Conservation (phyloP, 345 rosid genomes). For the Orychophragmus violaceus region DNA sequence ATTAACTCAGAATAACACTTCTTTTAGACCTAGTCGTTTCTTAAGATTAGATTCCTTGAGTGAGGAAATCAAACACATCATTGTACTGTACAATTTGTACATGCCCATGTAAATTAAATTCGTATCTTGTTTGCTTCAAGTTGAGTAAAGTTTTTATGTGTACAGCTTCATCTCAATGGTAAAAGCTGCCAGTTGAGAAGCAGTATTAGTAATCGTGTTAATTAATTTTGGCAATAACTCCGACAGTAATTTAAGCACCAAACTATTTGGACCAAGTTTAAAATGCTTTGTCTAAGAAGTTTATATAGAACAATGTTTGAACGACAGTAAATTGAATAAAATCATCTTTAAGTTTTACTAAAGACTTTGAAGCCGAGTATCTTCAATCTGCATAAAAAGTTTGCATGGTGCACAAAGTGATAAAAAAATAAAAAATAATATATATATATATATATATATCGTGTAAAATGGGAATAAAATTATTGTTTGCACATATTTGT, state of each 20-base stretch:
- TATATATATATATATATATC: too few relatives aligned
- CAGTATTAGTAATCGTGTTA: neutral
- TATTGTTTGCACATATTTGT: too few relatives aligned
- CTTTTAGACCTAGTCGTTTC: neutral
- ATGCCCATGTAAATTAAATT: neutral
- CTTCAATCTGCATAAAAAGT: too few relatives aligned
- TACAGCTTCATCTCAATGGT: conserved; percentile 4
- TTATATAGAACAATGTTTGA: neutral
- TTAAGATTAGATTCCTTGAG: neutral
- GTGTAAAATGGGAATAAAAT: too few relatives aligned
- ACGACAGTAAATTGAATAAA: neutral
- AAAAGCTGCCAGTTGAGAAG: conserved; percentile 17
- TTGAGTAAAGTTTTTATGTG: neutral
- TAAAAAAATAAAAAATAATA: too few relatives aligned
- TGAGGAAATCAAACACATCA: neutral
- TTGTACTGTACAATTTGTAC: too few relatives aligned
- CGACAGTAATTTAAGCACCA: neutral
- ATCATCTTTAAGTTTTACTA: neutral
- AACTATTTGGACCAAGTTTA: neutral
- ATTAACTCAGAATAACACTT: neutral
- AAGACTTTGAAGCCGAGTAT: neutral
- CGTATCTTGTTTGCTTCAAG: neutral
- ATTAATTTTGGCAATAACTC: conserved; percentile 4
- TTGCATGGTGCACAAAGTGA: too few relatives aligned
- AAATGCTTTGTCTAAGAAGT: neutral